Evolutionary conservation across 306 rosid genomes (phyloP), one percentile per base, ranked within the genome.

Genomic region (Glycine soja): DNA sequence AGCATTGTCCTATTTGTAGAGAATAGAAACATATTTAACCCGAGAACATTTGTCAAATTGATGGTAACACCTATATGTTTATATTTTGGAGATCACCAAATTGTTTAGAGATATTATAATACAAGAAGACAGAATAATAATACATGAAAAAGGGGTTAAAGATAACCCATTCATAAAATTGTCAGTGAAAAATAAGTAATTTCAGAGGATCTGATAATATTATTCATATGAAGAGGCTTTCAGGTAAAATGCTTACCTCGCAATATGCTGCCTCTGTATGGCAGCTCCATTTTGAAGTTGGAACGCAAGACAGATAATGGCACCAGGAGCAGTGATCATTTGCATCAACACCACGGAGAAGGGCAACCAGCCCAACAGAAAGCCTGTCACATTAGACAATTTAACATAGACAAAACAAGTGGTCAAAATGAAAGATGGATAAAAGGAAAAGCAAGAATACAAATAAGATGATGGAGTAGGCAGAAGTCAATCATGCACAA

Each of bases 251-350:
- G 24, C 86, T 88, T 85, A 95, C 99, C 84, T 47, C n/a, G 84
- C 99, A 95, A 80, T 74, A 91, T 46, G 91, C 91, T 66, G 99
- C 80, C 58, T 91, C 85, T 32, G 95, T 85, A 30, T 88, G 78
- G 87, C 99, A 95, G 90, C 88, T 95, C 99, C 99, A 95, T 84
- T 46, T 95, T 48, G 99, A 95, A 83, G 98, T 95, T 69, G 99
- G 99, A 78, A 95, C 89, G 70, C 99, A 95, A 48, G 97, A 91
- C 82, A 95, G 79, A 82, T 95, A 93, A 84, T 95, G 99, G 86
- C 99, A 95, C 99, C 99, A 95, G 68, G 97, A 93, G 82, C 99
- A 95, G 88, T 93, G 97, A 42, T 91, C 85, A 78, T 95, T 95
- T 40, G 95, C 97, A 82, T 95, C 94, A 34, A 91, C 90, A 18